These are phyloP conservation scores for Beta vulgaris DNA, from an alignment of 148 eudicot genomes.

Conservation along the genomic window DNA sequence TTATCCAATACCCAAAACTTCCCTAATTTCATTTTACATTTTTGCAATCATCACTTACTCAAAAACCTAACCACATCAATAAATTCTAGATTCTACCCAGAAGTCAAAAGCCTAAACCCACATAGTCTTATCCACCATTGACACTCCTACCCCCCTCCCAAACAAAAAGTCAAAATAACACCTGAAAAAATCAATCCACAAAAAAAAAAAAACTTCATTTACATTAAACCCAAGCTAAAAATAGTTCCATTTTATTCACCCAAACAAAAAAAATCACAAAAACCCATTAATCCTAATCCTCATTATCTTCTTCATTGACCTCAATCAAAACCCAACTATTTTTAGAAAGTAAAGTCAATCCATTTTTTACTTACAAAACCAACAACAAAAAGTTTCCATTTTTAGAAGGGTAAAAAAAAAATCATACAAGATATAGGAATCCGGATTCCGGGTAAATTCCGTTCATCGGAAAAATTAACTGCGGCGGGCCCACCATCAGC, in stretches of 20 bases:
- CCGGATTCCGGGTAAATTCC: conserved; percentile 11
- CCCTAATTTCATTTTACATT: not conserved
- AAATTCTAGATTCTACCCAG: not conserved
- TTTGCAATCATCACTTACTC: not conserved
- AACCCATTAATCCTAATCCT: not conserved
- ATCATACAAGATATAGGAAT: conserved; percentile 38
- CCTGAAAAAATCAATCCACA: not conserved
- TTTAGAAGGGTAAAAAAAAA: not conserved
- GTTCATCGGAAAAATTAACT: conserved; percentile 30
- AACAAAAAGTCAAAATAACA: too few relatives aligned
- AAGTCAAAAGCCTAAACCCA: conserved; percentile 29
- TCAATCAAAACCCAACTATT: not conserved
- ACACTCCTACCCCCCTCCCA: too few relatives aligned
- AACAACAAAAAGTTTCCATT: conserved; percentile 8
- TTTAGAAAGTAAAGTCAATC: not conserved
- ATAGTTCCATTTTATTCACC: not conserved
- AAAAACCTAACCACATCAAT: not conserved
- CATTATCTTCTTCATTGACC: not conserved
- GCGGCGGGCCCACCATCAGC: conserved; percentile 28
- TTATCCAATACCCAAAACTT: not conserved
- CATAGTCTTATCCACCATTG: conserved; percentile 20
- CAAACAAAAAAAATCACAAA: not conserved
- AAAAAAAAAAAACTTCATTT: not conserved
- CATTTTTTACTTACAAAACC: not conserved
- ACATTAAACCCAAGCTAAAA: not conserved